Evolutionary conservation across 2,329 filamentous ascomycete species (phyloP).

Genomic region (Nemania abortiva): DNA sequence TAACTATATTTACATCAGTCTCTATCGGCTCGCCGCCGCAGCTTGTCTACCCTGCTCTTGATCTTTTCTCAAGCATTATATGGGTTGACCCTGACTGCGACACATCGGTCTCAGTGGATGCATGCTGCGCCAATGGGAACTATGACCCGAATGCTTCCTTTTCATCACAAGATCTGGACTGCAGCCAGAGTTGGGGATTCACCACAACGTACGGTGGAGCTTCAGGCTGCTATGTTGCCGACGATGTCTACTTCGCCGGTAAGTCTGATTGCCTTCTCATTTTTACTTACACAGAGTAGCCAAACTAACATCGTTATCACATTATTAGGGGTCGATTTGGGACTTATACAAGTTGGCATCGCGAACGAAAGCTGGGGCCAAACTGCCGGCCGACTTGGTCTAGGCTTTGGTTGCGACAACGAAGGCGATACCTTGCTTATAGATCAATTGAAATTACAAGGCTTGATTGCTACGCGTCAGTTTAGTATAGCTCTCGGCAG

Average conservation of each 20-base stretch:
- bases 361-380: constrained; percentile 36
- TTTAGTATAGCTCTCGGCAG: constrained; percentile 42
- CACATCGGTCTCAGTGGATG: constrained; percentile 10
- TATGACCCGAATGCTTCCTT: constrained; percentile 36
- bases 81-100: constrained; percentile 43
- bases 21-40: constrained; percentile 38
- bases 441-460: constrained; percentile 31
- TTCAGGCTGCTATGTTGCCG: constrained; percentile 35
- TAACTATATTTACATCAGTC: constrained; percentile 29
- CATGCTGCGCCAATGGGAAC: constrained; percentile 34
- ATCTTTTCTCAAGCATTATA: constrained; percentile 34
- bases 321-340: constrained; percentile 24
- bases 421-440: constrained; percentile 26
- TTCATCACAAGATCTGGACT: constrained; percentile 21
- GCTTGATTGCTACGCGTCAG: constrained; percentile 34
- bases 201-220: constrained; percentile 25
- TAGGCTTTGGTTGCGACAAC: constrained; percentile 38
- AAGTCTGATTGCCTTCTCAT: not conserved
- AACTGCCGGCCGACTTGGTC: constrained; percentile 36
- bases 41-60: constrained; percentile 36
- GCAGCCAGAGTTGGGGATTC: constrained; percentile 29
- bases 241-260: constrained; percentile 38
- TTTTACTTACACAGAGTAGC: not conserved
- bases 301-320: not conserved
- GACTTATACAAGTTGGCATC: constrained; percentile 30